Evolutionary conservation across 345 rosid genomes (phyloP), one percentile per base, ranked within the genome.

Genomic region (Microthlaspi erraticum): DNA sequence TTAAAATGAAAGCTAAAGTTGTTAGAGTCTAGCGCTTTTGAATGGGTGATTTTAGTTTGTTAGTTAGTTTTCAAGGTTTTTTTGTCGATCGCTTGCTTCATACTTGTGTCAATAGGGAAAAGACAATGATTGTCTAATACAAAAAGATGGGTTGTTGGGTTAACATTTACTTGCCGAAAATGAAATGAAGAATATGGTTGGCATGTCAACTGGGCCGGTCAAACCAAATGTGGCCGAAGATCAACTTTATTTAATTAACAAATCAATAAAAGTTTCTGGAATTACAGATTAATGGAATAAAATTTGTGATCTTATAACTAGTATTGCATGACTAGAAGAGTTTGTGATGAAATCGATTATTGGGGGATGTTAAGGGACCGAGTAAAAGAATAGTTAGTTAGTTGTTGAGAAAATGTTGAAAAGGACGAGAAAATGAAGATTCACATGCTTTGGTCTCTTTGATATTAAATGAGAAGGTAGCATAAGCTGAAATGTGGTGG

Each of bases 371-470:
- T 34, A 54, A 64, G 16, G 49, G 70, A 53, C 57, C 36, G 57
- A 52, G 69, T 62, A 62, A 43, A 71, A 54, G 19, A 43, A 62
- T 2, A 71, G 70, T 55, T 72, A 72, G 71, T 46, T 73, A 48
- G 65, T 57, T 56, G 71, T 38, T 38, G 71, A 38, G 50, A 57
- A 63, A 36, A 46, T 48, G 18, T 57, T 48, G 46, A 60, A 49
- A 48, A 56, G 71, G 77, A 50, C 60, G 52, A 41, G 41, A 19
- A 70, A 51, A 51, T 71, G 77, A 73, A 73, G 52, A 73, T 56
- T 46, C 77, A 73, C 71, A 73, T 73, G 77, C 59, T 65, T 56
- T 48, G 71, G 77, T 73, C 70, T 73, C 56, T 53, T 41, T 46
- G 52, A 4, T 73, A 46, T 64, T 64, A 37, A 73, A 64, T 73